These are phyloP conservation scores for Monoraphidium neglectum DNA, from an alignment of 139 green algal genomes.

Conservation along the genomic window DNA sequence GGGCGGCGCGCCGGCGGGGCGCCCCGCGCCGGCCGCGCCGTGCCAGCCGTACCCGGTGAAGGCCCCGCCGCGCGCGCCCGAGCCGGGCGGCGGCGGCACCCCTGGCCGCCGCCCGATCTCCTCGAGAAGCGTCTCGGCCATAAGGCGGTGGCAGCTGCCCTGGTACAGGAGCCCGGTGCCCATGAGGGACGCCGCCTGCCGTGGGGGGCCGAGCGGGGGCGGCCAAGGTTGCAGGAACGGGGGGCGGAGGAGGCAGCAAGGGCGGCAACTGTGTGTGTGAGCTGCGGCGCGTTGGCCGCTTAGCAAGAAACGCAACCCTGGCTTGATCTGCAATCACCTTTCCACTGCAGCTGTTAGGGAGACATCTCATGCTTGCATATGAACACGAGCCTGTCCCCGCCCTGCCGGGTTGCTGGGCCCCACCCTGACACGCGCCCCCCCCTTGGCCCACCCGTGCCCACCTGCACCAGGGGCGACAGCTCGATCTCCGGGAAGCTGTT, in stretches of 20 bases:
- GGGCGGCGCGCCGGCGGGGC: conserved; percentile 6
- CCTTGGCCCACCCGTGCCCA: conserved; percentile 5
- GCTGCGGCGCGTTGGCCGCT: too few relatives aligned
- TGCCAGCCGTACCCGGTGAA: background rate
- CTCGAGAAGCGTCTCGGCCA: conserved; percentile 86
- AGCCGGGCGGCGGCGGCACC: conserved; percentile 12
- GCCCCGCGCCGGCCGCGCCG: background rate
- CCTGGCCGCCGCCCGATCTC: conserved; percentile 84
- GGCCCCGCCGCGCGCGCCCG: conserved; percentile 11
- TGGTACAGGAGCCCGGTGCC: conserved; percentile 90
- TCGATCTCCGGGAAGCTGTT: conserved; percentile 91
- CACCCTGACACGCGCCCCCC: too few relatives aligned
- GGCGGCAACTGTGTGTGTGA: too few relatives aligned
- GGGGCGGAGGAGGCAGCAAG: too few relatives aligned
- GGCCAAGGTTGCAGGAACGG: too few relatives aligned
- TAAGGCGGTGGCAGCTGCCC: conserved; percentile 83
- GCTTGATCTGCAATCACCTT: too few relatives aligned
- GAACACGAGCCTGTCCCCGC: too few relatives aligned
- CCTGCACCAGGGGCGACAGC: conserved; percentile 84
- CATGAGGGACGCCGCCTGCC: conserved; percentile 81
- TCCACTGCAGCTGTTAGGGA: too few relatives aligned
- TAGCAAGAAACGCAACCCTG: too few relatives aligned
- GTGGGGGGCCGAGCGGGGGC: too few relatives aligned
- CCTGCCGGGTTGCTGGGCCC: too few relatives aligned
- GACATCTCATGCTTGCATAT: too few relatives aligned